Evolutionary conservation across 1,284 basidiomycete species (phyloP), one percentile per base, ranked within the genome.

Genomic region (Takashimella tepidaria): DNA sequence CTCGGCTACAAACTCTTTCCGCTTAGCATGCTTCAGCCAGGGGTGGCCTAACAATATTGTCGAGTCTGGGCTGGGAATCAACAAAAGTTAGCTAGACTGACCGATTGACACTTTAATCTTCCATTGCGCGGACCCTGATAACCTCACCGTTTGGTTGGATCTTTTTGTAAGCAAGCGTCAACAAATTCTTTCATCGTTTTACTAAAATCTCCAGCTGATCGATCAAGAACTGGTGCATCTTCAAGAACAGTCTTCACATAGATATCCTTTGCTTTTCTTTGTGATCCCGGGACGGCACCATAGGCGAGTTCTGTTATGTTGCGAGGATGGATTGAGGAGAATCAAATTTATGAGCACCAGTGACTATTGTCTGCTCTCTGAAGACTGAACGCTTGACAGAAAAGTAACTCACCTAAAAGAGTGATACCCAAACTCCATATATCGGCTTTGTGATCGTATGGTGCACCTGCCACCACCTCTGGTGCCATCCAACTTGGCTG

Each of bases 401-500:
- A n/a, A n/a, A n/a, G n/a, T n/a, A 26, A 50, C 57, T 43, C 11
- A 67, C 65, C 92, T 66, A 89, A 90, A 21, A 93, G 80, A 73
- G 92, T 88, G 66, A 98, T 92, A 3, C 93, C 93, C 55, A 98
- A 77, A 71, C 89, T 92, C 93, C 93, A 98, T 37, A 98, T 91
- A 68, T 98, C 95, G 4, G 93, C 93, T 70, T 92, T 95, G 43
- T 87, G 86, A 68, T 98, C 92, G 73, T 98, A 97, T 27, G 84
- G 81, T 37, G 88, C 84, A 5, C 87, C 84, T 20, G 84, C 82
- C 12, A 95, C 87, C 8, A 98, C 89, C 73, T 98, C 95, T 0
- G 93, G 93, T 0, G 93, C 93, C 95, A 98, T 98, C 92, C 93
- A 98, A 66, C 91, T 89, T 0, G 92, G 93, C 70, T 71, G 47